Conservation (phyloP, 108 stramenopile species). For the Nannochloropsis gaditana region DNA sequence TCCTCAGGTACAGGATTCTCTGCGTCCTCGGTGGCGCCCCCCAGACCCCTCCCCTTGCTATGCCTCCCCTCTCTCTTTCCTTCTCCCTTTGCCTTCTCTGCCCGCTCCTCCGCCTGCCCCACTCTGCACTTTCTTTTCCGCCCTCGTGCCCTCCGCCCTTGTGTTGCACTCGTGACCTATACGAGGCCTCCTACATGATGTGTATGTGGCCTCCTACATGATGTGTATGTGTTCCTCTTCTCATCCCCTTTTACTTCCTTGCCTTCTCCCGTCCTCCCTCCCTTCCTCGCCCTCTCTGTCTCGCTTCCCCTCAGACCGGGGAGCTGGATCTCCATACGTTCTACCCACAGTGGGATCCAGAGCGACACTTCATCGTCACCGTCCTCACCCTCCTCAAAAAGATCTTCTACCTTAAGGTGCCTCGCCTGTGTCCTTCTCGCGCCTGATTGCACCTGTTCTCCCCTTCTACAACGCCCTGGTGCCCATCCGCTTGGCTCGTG, state of each 20-base stretch:
- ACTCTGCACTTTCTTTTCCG: background rate
- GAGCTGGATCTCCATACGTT: conserved; percentile 67
- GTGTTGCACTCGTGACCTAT: background rate
- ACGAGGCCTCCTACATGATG: background rate
- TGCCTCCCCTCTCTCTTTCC: background rate
- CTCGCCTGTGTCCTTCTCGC: background rate
- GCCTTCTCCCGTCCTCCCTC: background rate
- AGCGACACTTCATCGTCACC: conserved; percentile 77
- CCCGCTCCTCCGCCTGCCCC: background rate
- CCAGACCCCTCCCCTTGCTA: background rate
- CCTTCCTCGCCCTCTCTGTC: background rate
- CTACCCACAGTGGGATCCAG: conserved; percentile 78
- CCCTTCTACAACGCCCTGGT: no score
- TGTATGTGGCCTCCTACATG: no score
- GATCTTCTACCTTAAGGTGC: conserved; percentile 80
- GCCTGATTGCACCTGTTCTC: no score
- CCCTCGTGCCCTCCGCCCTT: background rate
- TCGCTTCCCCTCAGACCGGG: conserved; percentile 55
- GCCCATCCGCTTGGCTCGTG: no score
- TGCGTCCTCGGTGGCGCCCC: background rate
- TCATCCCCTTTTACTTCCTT: background rate
- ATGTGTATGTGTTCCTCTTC: no score
- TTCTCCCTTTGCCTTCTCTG: background rate
- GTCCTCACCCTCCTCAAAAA: conserved; percentile 91
- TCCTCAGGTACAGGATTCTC: conserved; percentile 32